Evolutionary conservation across 176 grass and related monocot species (phyloP).

Genomic region (Aegilops speltoides): DNA sequence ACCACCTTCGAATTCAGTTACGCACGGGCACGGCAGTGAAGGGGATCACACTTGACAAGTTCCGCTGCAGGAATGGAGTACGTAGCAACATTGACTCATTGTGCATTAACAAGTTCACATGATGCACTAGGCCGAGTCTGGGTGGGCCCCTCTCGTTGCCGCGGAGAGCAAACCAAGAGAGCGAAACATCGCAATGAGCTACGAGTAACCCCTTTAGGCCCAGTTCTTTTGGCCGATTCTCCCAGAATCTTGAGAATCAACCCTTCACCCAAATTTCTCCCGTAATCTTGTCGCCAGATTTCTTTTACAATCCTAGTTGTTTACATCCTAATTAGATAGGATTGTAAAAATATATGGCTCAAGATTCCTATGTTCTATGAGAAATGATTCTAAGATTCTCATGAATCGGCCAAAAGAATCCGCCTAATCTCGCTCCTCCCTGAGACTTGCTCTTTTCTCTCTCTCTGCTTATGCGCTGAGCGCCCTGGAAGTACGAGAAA

Average conservation of each 20-base stretch:
- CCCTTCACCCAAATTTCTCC: no score
- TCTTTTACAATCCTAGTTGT: no score
- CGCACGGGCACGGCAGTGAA: conserved; percentile 17
- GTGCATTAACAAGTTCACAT: conserved; percentile 36
- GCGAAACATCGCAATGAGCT: not conserved
- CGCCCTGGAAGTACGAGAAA: conserved; percentile 24
- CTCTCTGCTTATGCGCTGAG: not conserved
- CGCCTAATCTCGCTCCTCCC: not conserved
- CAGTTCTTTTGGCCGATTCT: no score
- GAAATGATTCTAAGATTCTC: no score
- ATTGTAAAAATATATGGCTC: no score
- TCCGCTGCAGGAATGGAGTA: not conserved
- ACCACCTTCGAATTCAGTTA: not conserved
- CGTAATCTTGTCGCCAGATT: no score
- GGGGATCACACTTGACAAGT: conserved; percentile 18
- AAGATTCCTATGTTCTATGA: no score
- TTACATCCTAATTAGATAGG: no score
- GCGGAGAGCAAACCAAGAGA: not conserved
- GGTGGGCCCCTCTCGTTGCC: not conserved
- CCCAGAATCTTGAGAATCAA: no score
- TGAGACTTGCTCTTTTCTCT: not conserved
- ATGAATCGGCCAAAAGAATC: no score
- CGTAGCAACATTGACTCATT: not conserved
- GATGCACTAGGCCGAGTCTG: conserved; percentile 9
- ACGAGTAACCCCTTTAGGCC: conserved; percentile 1